Evolutionary conservation across 2,329 filamentous ascomycete species (phyloP).

Genomic region (Elsinoe batatas): DNA sequence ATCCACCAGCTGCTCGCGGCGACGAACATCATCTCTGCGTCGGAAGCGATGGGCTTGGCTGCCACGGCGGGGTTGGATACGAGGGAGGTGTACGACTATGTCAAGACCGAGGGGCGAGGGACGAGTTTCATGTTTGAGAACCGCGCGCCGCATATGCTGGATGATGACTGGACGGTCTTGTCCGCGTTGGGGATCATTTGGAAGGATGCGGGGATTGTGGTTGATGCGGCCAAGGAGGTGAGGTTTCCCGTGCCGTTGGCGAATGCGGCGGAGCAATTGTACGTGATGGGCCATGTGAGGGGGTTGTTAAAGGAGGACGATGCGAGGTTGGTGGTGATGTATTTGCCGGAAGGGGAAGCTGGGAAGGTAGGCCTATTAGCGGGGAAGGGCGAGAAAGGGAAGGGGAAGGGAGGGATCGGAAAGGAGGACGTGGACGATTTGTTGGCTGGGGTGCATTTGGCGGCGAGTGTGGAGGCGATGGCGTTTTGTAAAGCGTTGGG

Average conservation of each 20-base stretch:
- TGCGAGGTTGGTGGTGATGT: slow-evolving; percentile 47
- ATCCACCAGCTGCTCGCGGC: slow-evolving; percentile 50
- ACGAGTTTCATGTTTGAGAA: slow-evolving; percentile 50
- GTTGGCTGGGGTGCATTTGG: slow-evolving; percentile 40
- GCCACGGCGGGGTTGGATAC: slow-evolving; percentile 45
- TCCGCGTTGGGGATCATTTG: slow-evolving; percentile 38
- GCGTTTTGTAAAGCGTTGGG: slow-evolving; percentile 38
- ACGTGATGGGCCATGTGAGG: slow-evolving; percentile 46
- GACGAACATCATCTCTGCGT: slow-evolving; percentile 47
- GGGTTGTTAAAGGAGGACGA: slow-evolving; percentile 49
- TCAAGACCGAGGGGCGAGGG: slow-evolving; percentile 30
- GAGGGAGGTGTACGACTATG: slow-evolving; percentile 38
- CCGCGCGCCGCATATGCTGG: slow-evolving; percentile 44
- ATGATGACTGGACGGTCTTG: slow-evolving; percentile 39
- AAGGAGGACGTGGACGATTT: slow-evolving; percentile 32
- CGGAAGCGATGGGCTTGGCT: slow-evolving; percentile 49
- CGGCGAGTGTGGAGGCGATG: slow-evolving; percentile 40
- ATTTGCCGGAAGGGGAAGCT: slow-evolving; percentile 29
- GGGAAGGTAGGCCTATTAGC: slow-evolving; percentile 26
- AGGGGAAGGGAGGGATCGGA: slow-evolving; percentile 16
- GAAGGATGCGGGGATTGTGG: slow-evolving; percentile 53
- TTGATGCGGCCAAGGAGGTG: slow-evolving; percentile 49
- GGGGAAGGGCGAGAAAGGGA: slow-evolving; percentile 20
- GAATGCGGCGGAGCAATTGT: slow-evolving; percentile 54
- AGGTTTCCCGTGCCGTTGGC: slow-evolving; percentile 53